Conservation (phyloP, 768 basidiomycete genomes). For the Termitomyces sp. region DNA sequence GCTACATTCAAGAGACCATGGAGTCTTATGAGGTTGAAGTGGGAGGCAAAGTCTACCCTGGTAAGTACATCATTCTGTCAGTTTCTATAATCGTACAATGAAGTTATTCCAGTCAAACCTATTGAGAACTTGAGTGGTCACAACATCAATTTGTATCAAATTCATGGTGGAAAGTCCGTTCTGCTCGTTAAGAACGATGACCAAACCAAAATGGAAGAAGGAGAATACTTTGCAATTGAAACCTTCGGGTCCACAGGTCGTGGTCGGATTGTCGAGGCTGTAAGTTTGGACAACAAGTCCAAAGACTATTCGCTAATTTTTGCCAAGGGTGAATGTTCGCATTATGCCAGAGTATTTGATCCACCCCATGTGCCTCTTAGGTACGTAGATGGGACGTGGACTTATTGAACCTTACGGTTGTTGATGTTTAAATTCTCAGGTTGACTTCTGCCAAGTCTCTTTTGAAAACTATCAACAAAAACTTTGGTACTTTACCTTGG, state of each 20-base stretch:
- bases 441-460: constrained; percentile 82
- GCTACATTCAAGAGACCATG: constrained; percentile 96
- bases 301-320: neutral
- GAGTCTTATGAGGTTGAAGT: constrained; percentile 97
- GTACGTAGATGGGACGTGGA: constrained; percentile 33
- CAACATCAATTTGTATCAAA: constrained; percentile 83
- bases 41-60: constrained; percentile 75
- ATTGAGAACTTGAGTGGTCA: constrained; percentile 95
- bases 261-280: constrained; percentile 81
- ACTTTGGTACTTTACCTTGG: constrained; percentile 94
- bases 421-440: constrained; percentile 29
- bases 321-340: constrained; percentile 82
- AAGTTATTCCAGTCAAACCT: constrained; percentile 64
- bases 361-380: constrained; percentile 70
- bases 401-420: neutral
- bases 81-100: neutral
- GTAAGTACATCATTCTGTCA: constrained; percentile 31
- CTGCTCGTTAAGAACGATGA: constrained; percentile 86
- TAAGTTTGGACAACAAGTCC: constrained; percentile 23
- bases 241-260: constrained; percentile 98
- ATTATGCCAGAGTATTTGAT: constrained; percentile 75
- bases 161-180: constrained; percentile 93
- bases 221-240: constrained; percentile 98
- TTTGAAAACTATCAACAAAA: constrained; percentile 81
- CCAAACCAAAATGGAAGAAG: constrained; percentile 97